phyloP scores from a whole-genome alignment of 768 basidiomycete genomes.

The Pleurotus eryngii region DNA sequence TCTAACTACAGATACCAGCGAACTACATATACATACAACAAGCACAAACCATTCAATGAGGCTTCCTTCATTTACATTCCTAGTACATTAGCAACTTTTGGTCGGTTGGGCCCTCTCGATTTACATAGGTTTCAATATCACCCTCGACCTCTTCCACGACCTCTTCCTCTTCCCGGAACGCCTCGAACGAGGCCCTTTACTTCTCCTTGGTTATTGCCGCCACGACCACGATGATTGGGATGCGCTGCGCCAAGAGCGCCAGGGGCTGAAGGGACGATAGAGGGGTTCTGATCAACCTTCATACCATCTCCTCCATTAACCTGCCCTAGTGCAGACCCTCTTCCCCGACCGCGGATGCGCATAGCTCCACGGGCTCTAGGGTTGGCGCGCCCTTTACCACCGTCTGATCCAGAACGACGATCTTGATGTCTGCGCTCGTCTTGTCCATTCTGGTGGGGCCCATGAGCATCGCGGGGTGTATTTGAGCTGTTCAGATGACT shows the following conservation, averaged over 20 bases:
- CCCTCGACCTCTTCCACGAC: neutral
- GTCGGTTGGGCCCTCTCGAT: too few relatives aligned
- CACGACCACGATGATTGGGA: neutral
- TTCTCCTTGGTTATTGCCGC: neutral
- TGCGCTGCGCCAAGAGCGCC: neutral
- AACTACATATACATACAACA: too few relatives aligned
- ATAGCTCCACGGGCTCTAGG: neutral
- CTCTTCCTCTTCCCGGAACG: neutral
- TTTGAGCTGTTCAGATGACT: neutral
- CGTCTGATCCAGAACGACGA: neutral
- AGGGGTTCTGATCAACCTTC: neutral
- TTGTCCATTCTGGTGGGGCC: neutral
- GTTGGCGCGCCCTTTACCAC: neutral
- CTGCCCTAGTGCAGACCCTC: neutral
- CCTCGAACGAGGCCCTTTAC: neutral
- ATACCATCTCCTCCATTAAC: neutral
- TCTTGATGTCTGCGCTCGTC: neutral
- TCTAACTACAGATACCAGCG: too few relatives aligned
- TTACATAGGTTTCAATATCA: neutral
- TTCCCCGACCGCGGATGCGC: neutral
- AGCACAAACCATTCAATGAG: too few relatives aligned
- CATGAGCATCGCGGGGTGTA: neutral
- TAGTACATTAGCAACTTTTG: too few relatives aligned
- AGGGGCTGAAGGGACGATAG: neutral
- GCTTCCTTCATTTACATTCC: too few relatives aligned